Percentiles rank a stretch among this genome's conserved stretches.
Evolutionary conservation across 805 yeast genomes (phyloP).

Genomic region (Nadsonia fulvescens): DNA sequence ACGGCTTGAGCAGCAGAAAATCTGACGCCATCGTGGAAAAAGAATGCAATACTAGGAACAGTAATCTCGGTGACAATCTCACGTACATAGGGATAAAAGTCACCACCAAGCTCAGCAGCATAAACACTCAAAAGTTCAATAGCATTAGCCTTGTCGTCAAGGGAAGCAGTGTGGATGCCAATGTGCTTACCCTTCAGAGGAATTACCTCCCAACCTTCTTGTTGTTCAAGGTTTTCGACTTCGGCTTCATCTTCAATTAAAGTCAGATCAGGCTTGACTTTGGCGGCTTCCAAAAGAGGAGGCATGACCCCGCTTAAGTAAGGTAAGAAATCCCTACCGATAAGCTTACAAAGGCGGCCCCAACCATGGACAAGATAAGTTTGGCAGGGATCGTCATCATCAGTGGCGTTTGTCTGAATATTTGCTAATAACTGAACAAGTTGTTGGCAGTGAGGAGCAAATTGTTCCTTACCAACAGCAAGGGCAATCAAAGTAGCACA

Average conservation of each 20-base stretch:
- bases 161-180: slow-evolving; percentile 85
- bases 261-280: slow-evolving; percentile 76
- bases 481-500: slow-evolving; percentile 86
- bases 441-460: slow-evolving; percentile 55
- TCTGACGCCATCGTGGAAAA: slow-evolving; percentile 86
- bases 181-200: slow-evolving; percentile 81
- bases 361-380: slow-evolving; percentile 85
- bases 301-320: slow-evolving; percentile 74
- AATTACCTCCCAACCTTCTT: slow-evolving; percentile 91
- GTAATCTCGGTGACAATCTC: slow-evolving; percentile 65
- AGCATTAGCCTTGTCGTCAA: slow-evolving; percentile 87
- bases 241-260: slow-evolving; percentile 79
- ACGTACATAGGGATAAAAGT: slow-evolving; percentile 66
- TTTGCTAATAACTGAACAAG: slow-evolving; percentile 52
- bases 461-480: slow-evolving; percentile 88
- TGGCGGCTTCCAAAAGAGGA: slow-evolving; percentile 71
- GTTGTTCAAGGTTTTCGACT: slow-evolving; percentile 57
- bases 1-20: slow-evolving; percentile 75
- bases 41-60: slow-evolving; percentile 77
- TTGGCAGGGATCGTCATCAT: slow-evolving; percentile 73
- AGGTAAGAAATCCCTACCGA: slow-evolving; percentile 76
- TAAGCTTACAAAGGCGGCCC: slow-evolving; percentile 79
- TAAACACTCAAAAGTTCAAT: slow-evolving; percentile 74
- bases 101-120: slow-evolving; percentile 67
- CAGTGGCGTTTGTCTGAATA: slow-evolving; percentile 35